Conservation (phyloP, 2,329 filamentous ascomycete species). For the Fusarium sp. region DNA sequence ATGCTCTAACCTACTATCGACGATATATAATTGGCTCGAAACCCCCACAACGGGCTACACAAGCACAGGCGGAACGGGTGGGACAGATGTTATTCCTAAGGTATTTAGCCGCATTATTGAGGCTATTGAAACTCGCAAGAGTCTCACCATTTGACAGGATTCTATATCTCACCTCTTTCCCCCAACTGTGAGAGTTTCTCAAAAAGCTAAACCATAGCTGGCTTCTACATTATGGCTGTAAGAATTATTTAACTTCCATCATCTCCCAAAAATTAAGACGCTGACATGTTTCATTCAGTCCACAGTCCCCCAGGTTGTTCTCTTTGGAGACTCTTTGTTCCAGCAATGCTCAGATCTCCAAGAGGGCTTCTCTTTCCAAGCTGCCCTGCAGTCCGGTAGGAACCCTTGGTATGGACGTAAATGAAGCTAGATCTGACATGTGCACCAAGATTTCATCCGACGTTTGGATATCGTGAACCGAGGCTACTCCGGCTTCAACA, state of each 20-base stretch:
- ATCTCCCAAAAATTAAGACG: not conserved
- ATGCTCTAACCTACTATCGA: not conserved
- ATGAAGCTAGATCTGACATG: constrained; percentile 9
- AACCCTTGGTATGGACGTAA: constrained; percentile 24
- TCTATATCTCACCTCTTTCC: constrained; percentile 5
- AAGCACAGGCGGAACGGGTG: constrained; percentile 31
- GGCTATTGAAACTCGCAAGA: constrained; percentile 4
- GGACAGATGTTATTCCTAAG: constrained; percentile 27
- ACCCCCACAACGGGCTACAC: constrained; percentile 38
- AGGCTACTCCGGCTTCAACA: constrained; percentile 89
- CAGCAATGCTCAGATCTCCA: constrained; percentile 73
- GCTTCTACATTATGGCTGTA: constrained; percentile 40
- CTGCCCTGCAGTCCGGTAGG: constrained; percentile 77
- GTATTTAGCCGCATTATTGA: constrained; percentile 26
- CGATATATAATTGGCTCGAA: constrained; percentile 40
- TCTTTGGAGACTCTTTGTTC: constrained; percentile 92
- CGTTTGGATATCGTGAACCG: constrained; percentile 89
- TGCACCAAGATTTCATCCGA: constrained; percentile 74
- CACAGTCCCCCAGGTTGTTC: constrained; percentile 79
- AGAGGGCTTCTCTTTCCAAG: constrained; percentile 80
- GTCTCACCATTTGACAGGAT: not conserved
- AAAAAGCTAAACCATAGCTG: not conserved
- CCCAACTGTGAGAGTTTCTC: constrained; percentile 6
- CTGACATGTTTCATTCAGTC: constrained; percentile 54
- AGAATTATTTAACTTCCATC: constrained; percentile 4